Percentiles rank a stretch among this genome's conserved stretches.
Conservation (phyloP, 305 asterid species). For the Solanum hybrid region DNA sequence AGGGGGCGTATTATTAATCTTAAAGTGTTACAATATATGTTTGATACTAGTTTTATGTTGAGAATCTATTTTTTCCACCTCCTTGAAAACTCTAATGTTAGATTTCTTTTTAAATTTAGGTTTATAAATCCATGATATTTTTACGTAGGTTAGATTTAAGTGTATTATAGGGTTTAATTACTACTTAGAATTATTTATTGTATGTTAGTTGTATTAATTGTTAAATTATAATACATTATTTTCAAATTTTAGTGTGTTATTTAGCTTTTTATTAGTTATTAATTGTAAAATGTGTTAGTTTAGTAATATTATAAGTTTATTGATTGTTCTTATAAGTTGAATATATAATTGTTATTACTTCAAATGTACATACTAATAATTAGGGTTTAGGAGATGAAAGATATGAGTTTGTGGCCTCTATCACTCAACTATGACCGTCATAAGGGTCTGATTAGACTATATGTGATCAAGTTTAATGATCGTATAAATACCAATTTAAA, state of each 20-base stretch:
- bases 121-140: too few species aligned
- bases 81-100: too few species aligned
- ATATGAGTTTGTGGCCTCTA: too few species aligned
- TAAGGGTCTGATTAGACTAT: too few species aligned
- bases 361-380: too few species aligned
- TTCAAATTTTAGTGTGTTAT: not conserved
- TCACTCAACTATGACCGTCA: too few species aligned
- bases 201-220: not conserved
- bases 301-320: not conserved
- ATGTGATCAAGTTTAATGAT: too few species aligned
- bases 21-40: not conserved
- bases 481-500: too few species aligned
- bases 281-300: not conserved
- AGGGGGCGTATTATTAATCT: not conserved
- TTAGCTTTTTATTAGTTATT: not conserved
- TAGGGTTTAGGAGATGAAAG: too few species aligned
- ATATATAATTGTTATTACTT: too few species aligned
- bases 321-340: too few species aligned
- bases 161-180: not conserved
- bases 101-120: not conserved
- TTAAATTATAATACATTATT: too few species aligned
- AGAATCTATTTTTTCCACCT: not conserved
- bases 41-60: not conserved
- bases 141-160: not conserved
- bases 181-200: not conserved